These are phyloP conservation scores for Amanita thiersii DNA, from an alignment of 768 basidiomycete genomes.

Conservation along the genomic window DNA sequence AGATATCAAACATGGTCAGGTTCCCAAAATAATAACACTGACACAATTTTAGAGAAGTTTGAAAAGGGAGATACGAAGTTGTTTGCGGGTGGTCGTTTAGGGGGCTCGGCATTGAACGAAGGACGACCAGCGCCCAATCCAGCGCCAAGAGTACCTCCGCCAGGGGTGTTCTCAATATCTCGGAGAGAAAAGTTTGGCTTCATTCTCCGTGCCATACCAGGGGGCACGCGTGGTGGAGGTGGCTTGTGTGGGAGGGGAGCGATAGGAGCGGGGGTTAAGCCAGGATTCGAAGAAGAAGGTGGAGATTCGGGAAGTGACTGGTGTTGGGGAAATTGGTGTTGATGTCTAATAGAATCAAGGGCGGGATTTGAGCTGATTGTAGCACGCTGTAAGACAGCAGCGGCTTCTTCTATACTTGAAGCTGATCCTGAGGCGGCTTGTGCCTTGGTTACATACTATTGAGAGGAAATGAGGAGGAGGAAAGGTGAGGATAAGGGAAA, in stretches of 20 bases:
- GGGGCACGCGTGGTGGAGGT: conserved; percentile 14
- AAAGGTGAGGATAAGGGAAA: conserved; percentile 7
- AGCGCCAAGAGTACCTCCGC: conserved; percentile 46
- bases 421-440: conserved; percentile 15
- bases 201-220: conserved; percentile 35
- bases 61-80: conserved; percentile 74
- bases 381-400: conserved; percentile 30
- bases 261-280: conserved; percentile 17
- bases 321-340: conserved; percentile 23
- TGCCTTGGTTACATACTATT: conserved; percentile 13
- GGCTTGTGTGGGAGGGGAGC: conserved; percentile 11
- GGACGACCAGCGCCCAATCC: conserved; percentile 69
- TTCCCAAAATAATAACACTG: conserved; percentile 25
- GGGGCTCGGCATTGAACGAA: conserved; percentile 31
- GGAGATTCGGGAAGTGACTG: conserved; percentile 18
- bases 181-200: conserved; percentile 55
- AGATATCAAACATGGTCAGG: not conserved
- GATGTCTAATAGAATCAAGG: not conserved
- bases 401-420: conserved; percentile 27
- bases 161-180: conserved; percentile 46
- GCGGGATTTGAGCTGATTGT: conserved; percentile 14
- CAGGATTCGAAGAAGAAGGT: conserved; percentile 14
- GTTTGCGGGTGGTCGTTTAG: conserved; percentile 24
- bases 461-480: not conserved
- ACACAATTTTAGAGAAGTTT: conserved; percentile 94